Evolutionary conservation across 2,329 filamentous ascomycete species (phyloP), one percentile per base, ranked within the genome.

Genomic region (Cadophora sp.): DNA sequence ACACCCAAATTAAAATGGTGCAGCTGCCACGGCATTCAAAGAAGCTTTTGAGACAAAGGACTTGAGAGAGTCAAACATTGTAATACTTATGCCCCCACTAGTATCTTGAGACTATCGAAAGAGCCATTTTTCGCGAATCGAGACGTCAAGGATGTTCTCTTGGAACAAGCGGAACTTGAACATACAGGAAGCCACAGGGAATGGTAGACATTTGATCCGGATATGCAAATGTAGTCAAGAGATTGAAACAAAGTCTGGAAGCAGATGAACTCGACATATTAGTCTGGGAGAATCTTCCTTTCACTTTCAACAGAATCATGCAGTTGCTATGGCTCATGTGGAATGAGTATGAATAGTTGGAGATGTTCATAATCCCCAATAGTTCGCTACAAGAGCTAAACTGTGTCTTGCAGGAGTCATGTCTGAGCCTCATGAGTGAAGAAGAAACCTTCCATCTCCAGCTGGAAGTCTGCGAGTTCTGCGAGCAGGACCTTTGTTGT

Each of bases 381-480:
- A 16, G 19, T 48, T 48, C 12, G 3, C 19, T 22, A 14, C 4
- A 14, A 43, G 43, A 48, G 19, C 5, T 22, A 4, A 14, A 48
- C 14, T 9, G 8, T 8, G 19, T 8, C 12, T 22, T 8, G 43
- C 19, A 48, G 9, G 27, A 31, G 26, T 55, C 16, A 55, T 31
- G 26, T 2, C 51, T 29, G 4, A 8, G 26, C 51, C 51, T 29
- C 27, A 31, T 31, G 24, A 31, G 26, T n/a, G 51, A 19, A 29
- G 14, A 55, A n/a, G 4, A 55, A 16, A n/a, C 24, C 51, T 12
- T 24, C 37, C 62, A 71, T 68, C 59, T 68, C 62, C 11, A 50
- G 43, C 34, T 72, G 70, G 14, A 72, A 56, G n/a, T 72, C 70
- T 27, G n/a, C 58, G 46, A 73, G 43, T 27, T 72, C 67, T 7